Evolutionary conservation across 257 asterid genomes (phyloP).

Genomic region (Solanum dulcamara): DNA sequence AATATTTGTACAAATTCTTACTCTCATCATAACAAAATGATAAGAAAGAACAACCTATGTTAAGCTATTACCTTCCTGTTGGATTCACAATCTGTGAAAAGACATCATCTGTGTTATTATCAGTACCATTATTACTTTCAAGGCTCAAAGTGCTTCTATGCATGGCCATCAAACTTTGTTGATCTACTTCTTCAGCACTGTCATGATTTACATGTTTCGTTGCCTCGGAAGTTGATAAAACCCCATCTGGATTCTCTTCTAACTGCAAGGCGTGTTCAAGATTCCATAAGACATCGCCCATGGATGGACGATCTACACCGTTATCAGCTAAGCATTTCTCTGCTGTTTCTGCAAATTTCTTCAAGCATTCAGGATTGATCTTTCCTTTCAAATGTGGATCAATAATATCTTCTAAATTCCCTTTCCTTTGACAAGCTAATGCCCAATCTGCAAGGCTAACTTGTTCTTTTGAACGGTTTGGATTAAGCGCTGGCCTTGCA

Average conservation of each 20-base stretch:
- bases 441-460: constrained; percentile 80
- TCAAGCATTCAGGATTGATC: constrained; percentile 41
- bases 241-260: constrained; percentile 32
- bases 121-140: constrained; percentile 24
- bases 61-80: constrained; percentile 34
- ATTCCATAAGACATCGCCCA: constrained; percentile 86
- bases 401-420: constrained; percentile 38
- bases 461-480: constrained; percentile 68
- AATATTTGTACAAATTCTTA: neutral
- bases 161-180: constrained; percentile 47
- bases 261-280: constrained; percentile 55
- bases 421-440: constrained; percentile 46
- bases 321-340: constrained; percentile 76
- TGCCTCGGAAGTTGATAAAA: neutral
- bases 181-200: constrained; percentile 24
- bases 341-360: constrained; percentile 45
- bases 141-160: constrained; percentile 54
- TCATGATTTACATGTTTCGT: constrained; percentile 10
- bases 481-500: constrained; percentile 61
- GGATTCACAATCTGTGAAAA: constrained; percentile 63
- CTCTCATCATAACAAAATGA: neutral
- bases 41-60: neutral
- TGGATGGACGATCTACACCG: constrained; percentile 55
- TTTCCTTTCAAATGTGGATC: constrained; percentile 68
- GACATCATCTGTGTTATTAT: constrained; percentile 23